These are phyloP conservation scores for Cercospora sojina DNA, from an alignment of 2,329 filamentous ascomycete genomes.

Conservation along the genomic window DNA sequence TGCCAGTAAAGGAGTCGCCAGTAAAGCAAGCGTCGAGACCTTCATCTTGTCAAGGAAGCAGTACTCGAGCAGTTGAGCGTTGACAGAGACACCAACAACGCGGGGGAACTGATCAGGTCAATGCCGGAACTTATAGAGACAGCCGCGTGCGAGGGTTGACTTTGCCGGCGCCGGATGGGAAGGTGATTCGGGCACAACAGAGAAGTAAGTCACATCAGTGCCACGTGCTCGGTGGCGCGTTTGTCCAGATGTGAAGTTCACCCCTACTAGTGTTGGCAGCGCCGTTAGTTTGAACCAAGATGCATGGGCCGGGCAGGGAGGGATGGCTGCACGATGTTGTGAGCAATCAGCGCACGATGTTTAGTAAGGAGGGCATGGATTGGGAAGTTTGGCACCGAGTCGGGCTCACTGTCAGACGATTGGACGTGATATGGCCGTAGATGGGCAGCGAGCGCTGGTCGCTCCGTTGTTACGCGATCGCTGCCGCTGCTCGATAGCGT, in stretches of 20 bases:
- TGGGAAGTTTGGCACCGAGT: neutral
- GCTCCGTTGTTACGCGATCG: neutral
- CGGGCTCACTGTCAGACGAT: neutral
- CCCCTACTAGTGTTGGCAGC: neutral
- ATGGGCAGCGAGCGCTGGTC: neutral
- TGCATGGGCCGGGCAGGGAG: neutral
- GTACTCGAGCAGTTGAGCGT: neutral
- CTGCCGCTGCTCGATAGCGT: neutral
- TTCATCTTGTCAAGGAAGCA: conserved; percentile 17
- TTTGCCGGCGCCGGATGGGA: neutral
- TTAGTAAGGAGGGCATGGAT: neutral
- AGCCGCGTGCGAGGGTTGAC: neutral
- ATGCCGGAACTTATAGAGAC: neutral
- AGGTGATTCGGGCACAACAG: neutral
- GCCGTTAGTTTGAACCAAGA: neutral
- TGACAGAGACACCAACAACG: neutral
- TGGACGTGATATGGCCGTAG: neutral
- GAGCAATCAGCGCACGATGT: neutral
- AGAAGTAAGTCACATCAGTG: neutral
- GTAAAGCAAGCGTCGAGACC: conserved; percentile 11
- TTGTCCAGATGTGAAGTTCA: neutral
- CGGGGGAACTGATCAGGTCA: neutral
- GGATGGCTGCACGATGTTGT: neutral
- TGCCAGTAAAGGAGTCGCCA: conserved; percentile 17
- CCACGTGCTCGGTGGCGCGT: neutral